These are phyloP conservation scores for Aspergillus transmontanensis DNA, from an alignment of 2,329 filamentous ascomycete species.

Conservation along the genomic window DNA sequence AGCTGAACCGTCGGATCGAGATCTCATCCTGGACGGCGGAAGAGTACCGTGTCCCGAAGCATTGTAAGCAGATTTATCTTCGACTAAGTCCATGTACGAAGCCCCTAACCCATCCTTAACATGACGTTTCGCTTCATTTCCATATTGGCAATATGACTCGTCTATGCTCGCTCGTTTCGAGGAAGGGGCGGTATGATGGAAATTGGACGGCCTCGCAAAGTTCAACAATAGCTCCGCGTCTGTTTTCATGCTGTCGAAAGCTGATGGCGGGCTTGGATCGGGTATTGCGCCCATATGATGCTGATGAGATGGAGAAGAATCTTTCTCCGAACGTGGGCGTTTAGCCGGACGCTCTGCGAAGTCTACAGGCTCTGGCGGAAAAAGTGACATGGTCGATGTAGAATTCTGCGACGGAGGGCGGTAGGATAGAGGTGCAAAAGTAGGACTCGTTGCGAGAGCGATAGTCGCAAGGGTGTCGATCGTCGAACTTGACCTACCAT, in stretches of 20 bases:
- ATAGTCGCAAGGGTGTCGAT: slow-evolving; percentile 55
- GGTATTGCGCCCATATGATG: slow-evolving; percentile 29
- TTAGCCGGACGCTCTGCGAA: slow-evolving; percentile 57
- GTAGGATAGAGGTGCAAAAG: slow-evolving; percentile 40
- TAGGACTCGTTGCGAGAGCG: slow-evolving; percentile 52
- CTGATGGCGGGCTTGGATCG: slow-evolving; percentile 33
- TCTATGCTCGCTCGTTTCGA: slow-evolving; percentile 36
- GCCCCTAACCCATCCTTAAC: slow-evolving; percentile 23
- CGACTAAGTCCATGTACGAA: slow-evolving; percentile 18
- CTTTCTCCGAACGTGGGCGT: slow-evolving; percentile 61
- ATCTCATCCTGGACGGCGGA: slow-evolving; percentile 41
- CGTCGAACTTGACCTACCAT: slow-evolving; percentile 49
- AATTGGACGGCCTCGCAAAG: slow-evolving; percentile 44
- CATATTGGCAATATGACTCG: slow-evolving; percentile 30
- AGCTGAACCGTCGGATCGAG: slow-evolving; percentile 46
- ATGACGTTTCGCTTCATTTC: slow-evolving; percentile 26
- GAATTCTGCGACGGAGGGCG: slow-evolving; percentile 33
- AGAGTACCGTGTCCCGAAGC: slow-evolving; percentile 22
- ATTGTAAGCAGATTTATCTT: slow-evolving; percentile 20
- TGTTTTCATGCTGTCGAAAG: slow-evolving; percentile 46
- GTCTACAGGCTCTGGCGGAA: slow-evolving; percentile 32
- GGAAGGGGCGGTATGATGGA: slow-evolving; percentile 26
- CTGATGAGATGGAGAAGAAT: slow-evolving; percentile 46
- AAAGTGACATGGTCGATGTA: slow-evolving; percentile 28
- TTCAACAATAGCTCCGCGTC: slow-evolving; percentile 53